phyloP scores from a whole-genome alignment of 164 flowering plant species.

The Chloranthus sessilifolius region DNA sequence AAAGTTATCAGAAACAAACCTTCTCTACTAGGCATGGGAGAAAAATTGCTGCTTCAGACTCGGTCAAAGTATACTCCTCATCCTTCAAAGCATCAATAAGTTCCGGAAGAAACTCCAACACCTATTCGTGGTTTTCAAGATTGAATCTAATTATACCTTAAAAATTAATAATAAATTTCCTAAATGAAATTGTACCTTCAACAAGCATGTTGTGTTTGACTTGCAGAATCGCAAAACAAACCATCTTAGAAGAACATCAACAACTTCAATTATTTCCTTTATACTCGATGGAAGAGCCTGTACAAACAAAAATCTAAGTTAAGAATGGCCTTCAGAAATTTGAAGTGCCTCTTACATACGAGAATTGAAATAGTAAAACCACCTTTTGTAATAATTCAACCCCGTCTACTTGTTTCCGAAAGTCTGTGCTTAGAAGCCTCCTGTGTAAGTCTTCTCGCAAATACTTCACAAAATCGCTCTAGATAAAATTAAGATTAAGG shows the following conservation, averaged over 20 bases:
- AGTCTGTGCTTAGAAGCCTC: too few species aligned
- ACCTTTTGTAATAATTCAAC: too few species aligned
- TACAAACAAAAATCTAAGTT: too few species aligned
- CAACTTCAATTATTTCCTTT: conserved; percentile 74
- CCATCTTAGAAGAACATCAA: conserved; percentile 90
- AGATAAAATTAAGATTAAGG: too few species aligned
- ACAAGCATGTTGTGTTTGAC: conserved; percentile 92
- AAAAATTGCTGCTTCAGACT: conserved; percentile 94
- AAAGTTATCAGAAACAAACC: too few species aligned
- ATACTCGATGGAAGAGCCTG: conserved; percentile 59
- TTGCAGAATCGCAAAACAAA: conserved; percentile 92
- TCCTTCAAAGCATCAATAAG: conserved; percentile 66
- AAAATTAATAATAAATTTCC: not conserved
- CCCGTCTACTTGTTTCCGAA: too few species aligned
- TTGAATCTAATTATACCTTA: not conserved
- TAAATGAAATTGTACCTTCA: conserved; percentile 53
- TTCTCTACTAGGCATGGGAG: conserved; percentile 94
- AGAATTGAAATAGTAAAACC: too few species aligned
- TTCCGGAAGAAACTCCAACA: conserved; percentile 90
- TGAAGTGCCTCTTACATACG: too few species aligned
- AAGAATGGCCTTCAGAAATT: too few species aligned
- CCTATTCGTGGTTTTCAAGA: conserved; percentile 32
- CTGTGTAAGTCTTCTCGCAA: conserved; percentile 87
- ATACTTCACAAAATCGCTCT: conserved; percentile 81
- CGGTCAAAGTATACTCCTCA: conserved; percentile 70